phyloP scores from a whole-genome alignment of 2,329 filamentous ascomycete genomes.

The Ophiostoma triangulosporum region DNA sequence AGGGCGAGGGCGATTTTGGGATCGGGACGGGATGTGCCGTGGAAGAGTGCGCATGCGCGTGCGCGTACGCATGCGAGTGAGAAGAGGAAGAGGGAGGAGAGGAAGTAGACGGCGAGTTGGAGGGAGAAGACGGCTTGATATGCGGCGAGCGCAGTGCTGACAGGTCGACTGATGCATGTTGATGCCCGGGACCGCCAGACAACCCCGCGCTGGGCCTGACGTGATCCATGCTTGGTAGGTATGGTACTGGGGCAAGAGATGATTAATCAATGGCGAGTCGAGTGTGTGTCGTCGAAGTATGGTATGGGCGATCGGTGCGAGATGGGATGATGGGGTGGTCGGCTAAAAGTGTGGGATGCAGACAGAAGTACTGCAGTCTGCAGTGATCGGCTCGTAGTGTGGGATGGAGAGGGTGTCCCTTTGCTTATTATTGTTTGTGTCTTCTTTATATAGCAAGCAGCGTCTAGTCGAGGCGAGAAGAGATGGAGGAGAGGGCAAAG shows the following conservation, averaged over 20 bases:
- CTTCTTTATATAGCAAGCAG: background rate
- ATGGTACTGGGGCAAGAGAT: no score
- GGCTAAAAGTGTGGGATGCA: background rate
- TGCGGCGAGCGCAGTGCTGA: background rate
- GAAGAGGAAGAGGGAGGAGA: constrained; percentile 2
- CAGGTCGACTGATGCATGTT: constrained; percentile 1
- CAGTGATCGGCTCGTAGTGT: background rate
- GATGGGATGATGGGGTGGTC: constrained; percentile 7
- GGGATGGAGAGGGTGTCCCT: background rate
- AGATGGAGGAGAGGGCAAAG: background rate
- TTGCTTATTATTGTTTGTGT: background rate
- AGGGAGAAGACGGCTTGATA: background rate
- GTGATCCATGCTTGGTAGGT: constrained; percentile 11
- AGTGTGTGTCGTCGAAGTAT: no score
- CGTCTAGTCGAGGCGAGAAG: background rate
- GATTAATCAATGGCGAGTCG: constrained; percentile 2
- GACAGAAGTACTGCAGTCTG: background rate
- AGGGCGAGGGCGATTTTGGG: background rate
- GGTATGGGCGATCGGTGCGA: constrained; percentile 6
- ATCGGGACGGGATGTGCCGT: background rate
- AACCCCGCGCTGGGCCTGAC: constrained; percentile 4
- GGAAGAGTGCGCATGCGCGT: background rate
- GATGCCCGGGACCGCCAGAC: constrained; percentile 1
- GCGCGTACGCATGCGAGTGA: background rate
- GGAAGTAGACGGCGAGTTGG: background rate